Percentiles rank a stretch among this genome's conserved stretches.
Conservation (phyloP, 2,329 filamentous ascomycete species). For the Phyllosticta citribraziliensis region DNA sequence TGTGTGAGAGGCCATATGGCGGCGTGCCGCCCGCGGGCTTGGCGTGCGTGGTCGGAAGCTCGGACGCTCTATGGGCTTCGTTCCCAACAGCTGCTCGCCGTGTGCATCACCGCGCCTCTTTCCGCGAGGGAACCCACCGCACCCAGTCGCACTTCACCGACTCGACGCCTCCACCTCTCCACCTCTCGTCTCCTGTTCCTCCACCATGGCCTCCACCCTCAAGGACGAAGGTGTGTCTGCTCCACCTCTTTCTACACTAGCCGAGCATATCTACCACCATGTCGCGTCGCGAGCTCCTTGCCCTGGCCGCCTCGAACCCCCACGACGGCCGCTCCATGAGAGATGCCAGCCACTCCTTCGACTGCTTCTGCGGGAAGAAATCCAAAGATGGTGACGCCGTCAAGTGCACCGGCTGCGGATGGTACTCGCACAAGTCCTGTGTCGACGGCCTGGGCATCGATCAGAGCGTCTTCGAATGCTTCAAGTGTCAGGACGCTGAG, state of each 20-base stretch:
- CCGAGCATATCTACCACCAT: slow-evolving; percentile 2
- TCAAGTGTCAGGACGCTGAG: background rate
- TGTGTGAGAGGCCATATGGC: background rate
- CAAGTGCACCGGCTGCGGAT: background rate
- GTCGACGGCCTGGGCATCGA: background rate
- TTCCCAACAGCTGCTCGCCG: background rate
- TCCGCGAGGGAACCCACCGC: background rate
- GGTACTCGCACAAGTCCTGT: slow-evolving; percentile 2
- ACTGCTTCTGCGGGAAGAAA: slow-evolving; percentile 12
- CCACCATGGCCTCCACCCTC: slow-evolving; percentile 23
- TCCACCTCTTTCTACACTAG: slow-evolving; percentile 3
- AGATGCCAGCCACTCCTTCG: slow-evolving; percentile 5
- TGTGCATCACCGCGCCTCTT: background rate
- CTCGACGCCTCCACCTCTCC: background rate
- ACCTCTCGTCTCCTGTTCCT: background rate
- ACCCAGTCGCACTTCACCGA: background rate
- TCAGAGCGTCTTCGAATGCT: background rate
- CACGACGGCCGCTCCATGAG: slow-evolving; percentile 7
- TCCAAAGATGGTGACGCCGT: background rate
- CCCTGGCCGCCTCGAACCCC: slow-evolving; percentile 13
- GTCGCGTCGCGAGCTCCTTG: slow-evolving; percentile 3
- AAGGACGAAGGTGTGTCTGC: slow-evolving; percentile 28
- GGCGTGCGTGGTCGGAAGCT: background rate
- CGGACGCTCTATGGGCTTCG: background rate
- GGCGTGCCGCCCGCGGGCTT: background rate